phyloP scores from a whole-genome alignment of 2,329 filamentous ascomycete species.

The Pseudocercospora vitis region DNA sequence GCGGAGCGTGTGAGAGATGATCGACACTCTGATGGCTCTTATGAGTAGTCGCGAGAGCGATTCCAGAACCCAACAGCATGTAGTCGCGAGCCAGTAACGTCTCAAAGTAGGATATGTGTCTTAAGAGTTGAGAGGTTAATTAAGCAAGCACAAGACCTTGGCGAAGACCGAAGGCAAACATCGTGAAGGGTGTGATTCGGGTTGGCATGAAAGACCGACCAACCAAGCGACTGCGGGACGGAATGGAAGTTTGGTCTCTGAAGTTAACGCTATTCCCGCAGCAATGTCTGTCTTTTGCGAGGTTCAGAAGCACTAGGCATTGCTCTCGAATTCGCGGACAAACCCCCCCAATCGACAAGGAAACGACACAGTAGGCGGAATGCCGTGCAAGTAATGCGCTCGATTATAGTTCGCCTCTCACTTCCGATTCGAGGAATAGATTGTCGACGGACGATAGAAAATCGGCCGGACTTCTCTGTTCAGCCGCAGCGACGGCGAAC shows the following conservation, averaged over 20 bases:
- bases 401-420: not conserved
- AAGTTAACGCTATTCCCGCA: not conserved
- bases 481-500: not conserved
- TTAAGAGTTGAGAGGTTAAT: too few species aligned
- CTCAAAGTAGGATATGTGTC: not conserved
- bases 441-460: not conserved
- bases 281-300: not conserved
- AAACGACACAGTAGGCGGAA: not conserved
- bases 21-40: not conserved
- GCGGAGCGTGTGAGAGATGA: not conserved
- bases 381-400: not conserved
- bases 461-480: not conserved
- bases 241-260: constrained; percentile 3
- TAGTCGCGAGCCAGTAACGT: not conserved
- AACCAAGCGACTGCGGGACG: constrained; percentile 5
- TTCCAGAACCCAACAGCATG: constrained; percentile 6
- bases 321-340: not conserved
- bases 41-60: constrained; percentile 3
- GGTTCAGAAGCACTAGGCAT: not conserved
- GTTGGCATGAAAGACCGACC: not conserved
- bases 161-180: not conserved
- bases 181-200: not conserved
- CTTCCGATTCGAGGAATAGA: not conserved
- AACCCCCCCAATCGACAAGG: not conserved
- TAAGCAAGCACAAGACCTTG: constrained; percentile 12